These are phyloP conservation scores for Viola odorata DNA, from an alignment of 345 rosid genomes.

Conservation along the genomic window DNA sequence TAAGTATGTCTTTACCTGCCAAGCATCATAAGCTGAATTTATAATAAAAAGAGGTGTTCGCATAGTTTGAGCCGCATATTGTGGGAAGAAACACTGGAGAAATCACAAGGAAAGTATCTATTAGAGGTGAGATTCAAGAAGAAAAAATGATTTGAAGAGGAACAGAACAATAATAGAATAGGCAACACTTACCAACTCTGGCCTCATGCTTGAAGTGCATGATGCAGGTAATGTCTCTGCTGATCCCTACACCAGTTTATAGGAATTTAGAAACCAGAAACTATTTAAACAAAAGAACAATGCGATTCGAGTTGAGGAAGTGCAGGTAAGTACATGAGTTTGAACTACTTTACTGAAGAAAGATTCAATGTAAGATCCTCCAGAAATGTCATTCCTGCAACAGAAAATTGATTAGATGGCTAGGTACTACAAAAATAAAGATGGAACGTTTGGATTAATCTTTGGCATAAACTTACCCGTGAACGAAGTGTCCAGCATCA, in stretches of 20 bases:
- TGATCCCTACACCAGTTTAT: conserved; percentile 79
- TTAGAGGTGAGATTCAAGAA: neutral
- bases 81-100: conserved; percentile 94
- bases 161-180: neutral
- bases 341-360: conserved; percentile 65
- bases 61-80: conserved; percentile 55
- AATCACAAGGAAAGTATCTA: neutral
- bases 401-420: conserved; percentile 1
- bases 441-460: neutral
- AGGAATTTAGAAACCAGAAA: too few relatives aligned
- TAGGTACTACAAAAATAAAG: neutral
- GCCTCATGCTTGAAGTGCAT: conserved; percentile 63
- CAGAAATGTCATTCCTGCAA: conserved; percentile 71
- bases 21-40: conserved; percentile 86
- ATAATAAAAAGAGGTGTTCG: conserved; percentile 74
- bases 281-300: neutral
- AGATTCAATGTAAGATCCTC: conserved; percentile 44
- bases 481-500: conserved; percentile 92
- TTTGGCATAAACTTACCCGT: conserved; percentile 48
- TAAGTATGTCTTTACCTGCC: conserved; percentile 64
- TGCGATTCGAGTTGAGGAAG: neutral
- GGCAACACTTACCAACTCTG: conserved; percentile 45
- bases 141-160: neutral
- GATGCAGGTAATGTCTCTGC: conserved; percentile 67
- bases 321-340: conserved; percentile 53